Base-by-base conservation (phyloP, 2,329 filamentous ascomycete species). In the Botrytis porri region DNA sequence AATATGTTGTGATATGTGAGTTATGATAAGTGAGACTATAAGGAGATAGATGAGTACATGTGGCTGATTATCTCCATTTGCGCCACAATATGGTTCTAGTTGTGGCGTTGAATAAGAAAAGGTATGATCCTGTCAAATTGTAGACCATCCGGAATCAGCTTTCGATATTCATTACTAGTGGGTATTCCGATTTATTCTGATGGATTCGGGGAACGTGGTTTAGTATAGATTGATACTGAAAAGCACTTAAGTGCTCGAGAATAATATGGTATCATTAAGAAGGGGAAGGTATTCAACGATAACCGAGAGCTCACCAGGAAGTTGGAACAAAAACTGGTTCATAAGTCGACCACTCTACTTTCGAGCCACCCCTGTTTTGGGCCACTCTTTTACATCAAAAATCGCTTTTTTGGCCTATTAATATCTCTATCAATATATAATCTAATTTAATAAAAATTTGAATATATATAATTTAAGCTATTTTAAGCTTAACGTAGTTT, bases 191-290 rank as follows among this genome's bases (percentile, higher is more conserved):
- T 32, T 32, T 12, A 10, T 59, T 59, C n/a, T 59, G 14, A n/a
- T 18, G 6, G 2, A 4, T 16, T 9, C 0, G 0, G 14, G n/a
- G n/a, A 57, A 1, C 18, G 4, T 29, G 3, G 2, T 45, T 22
- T 10, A 18, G n/a, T 29, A 3, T n/a, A 18, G 8, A 35, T 60
- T 9, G 9, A 7, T 7, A 2, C 12, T 35, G 1, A 22, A 60
- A 12, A 60, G 54, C 29, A 10, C 29, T 35, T 22, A 14, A 9
- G 25, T 18, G 1, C 12, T 6, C n/a, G n/a, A 35, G 16, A 10
- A 18, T 35, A 10, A 12, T 35, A 9, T 9, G 22, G 3, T 22
- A 32, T 61, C 12, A 39, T 22, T 12, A 4, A n/a, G n/a, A n/a
- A n/a, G n/a, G n/a, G n/a, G n/a, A n/a, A 39, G 25, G 51, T 54